phyloP scores from a whole-genome alignment of 2,329 filamentous ascomycete species.

The Aurifilum marmelostoma region DNA sequence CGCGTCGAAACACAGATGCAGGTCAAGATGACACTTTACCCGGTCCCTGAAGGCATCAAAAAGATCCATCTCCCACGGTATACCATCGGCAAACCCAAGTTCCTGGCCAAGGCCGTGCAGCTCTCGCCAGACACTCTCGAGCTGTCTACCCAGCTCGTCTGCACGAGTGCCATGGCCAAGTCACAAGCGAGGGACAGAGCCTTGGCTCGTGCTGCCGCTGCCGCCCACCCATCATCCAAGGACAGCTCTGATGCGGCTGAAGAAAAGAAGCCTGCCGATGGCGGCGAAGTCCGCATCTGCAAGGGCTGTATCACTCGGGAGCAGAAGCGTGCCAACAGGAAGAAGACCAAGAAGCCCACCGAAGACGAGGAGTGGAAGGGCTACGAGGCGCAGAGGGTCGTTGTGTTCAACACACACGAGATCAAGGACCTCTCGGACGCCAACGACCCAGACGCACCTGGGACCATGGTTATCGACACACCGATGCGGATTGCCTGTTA shows the following conservation, averaged over 20 bases:
- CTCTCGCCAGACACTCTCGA: conserved; percentile 75
- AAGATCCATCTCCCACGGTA: conserved; percentile 85
- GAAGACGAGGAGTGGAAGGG: conserved; percentile 87
- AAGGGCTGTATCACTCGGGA: conserved; percentile 89
- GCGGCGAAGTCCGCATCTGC: conserved; percentile 93
- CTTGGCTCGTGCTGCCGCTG: conserved; percentile 59
- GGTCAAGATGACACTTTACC: conserved; percentile 77
- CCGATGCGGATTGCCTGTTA: conserved; percentile 98
- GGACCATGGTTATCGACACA: conserved; percentile 76
- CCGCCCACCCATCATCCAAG: conserved; percentile 33
- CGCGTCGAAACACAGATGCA: conserved; percentile 96
- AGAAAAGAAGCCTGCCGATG: conserved; percentile 77
- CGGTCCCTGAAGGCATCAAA: conserved; percentile 74
- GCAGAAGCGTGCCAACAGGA: conserved; percentile 85
- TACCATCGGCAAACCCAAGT: conserved; percentile 92
- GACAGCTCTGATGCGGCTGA: conserved; percentile 51
- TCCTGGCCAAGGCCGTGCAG: conserved; percentile 74
- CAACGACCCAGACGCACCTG: conserved; percentile 51
- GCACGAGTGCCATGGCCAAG: conserved; percentile 88
- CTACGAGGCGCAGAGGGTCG: conserved; percentile 78
- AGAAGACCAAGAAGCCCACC: conserved; percentile 91
- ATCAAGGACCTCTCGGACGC: conserved; percentile 77
- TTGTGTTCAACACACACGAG: conserved; percentile 90
- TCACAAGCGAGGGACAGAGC: conserved; percentile 68
- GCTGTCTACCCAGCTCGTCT: conserved; percentile 80